A percentile compares a stretch with the other conserved stretches of the same genome.
These are phyloP conservation scores for Colletotrichum lupini DNA, from an alignment of 2,329 filamentous ascomycete species.

Conservation along the genomic window DNA sequence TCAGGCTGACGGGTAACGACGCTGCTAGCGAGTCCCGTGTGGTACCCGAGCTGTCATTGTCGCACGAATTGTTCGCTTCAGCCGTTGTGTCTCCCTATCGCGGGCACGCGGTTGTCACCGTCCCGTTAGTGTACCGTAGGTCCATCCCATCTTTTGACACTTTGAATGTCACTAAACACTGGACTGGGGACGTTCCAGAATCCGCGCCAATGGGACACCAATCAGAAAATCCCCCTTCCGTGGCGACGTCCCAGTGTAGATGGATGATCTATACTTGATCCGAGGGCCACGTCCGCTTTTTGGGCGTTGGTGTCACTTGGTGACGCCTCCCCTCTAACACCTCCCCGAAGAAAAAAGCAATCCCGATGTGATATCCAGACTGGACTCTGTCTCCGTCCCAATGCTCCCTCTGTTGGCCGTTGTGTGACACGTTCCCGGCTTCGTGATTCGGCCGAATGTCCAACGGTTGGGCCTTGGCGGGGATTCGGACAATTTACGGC, in stretches of 20 bases:
- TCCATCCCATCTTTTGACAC: constrained; percentile 7
- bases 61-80: neutral
- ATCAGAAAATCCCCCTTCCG: neutral
- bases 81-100: neutral
- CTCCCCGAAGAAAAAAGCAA: neutral
- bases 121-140: neutral
- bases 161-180: constrained; percentile 2
- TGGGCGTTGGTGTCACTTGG: neutral
- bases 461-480: neutral
- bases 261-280: constrained; percentile 1
- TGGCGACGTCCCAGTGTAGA: neutral
- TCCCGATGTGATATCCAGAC: neutral
- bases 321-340: no score
- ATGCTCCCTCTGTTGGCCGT: neutral
- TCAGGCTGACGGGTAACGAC: neutral
- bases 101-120: neutral
- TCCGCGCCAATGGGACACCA: constrained; percentile 9
- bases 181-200: neutral
- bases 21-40: neutral
- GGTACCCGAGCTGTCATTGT: neutral
- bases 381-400: neutral
- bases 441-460: constrained; percentile 16
- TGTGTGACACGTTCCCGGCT: neutral
- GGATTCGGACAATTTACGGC: constrained; percentile 22
- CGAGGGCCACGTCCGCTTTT: neutral